Conservation (phyloP, 1,284 basidiomycete species). For the Puccinia triticina region DNA sequence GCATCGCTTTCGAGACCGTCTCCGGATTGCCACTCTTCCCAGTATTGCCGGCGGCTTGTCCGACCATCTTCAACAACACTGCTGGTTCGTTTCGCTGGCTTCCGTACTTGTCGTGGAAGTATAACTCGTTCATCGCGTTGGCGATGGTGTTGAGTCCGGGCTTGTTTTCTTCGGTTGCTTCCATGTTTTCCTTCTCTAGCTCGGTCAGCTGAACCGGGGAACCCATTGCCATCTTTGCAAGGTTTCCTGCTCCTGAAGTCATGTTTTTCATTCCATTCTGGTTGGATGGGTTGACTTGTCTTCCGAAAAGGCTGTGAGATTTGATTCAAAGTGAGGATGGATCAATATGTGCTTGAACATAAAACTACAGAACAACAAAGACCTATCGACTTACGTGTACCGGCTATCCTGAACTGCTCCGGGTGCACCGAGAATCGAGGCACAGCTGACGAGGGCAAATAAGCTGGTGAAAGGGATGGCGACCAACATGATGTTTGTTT, state of each 20-base stretch:
- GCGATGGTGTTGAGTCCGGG: slow-evolving; percentile 34
- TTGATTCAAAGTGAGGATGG: neutral
- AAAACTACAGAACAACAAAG: neutral
- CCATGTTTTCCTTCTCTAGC: slow-evolving; percentile 17
- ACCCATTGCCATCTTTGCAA: neutral
- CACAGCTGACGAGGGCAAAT: slow-evolving; percentile 24
- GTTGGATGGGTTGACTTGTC: neutral
- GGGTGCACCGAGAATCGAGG: slow-evolving; percentile 4
- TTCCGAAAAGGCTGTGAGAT: neutral
- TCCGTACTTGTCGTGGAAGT: slow-evolving; percentile 29
- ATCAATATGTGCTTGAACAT: neutral
- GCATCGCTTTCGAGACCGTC: slow-evolving; percentile 31
- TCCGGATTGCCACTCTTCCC: slow-evolving; percentile 27
- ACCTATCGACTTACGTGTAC: neutral
- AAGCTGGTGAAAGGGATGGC: slow-evolving; percentile 19
- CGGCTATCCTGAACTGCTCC: neutral
- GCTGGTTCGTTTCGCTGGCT: slow-evolving; percentile 24
- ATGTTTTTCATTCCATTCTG: slow-evolving; percentile 10
- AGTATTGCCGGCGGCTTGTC: slow-evolving; percentile 23
- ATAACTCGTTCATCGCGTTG: slow-evolving; percentile 27
- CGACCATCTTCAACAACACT: slow-evolving; percentile 13
- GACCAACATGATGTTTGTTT: slow-evolving; percentile 15
- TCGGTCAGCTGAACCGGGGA: neutral
- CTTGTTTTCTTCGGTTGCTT: slow-evolving; percentile 36
- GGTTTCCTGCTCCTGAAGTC: neutral